A percentile compares a stretch with the other conserved stretches of the same genome.
Evolutionary conservation across 2,329 filamentous ascomycete genomes (phyloP).

Genomic region (Claviceps quebecensis): DNA sequence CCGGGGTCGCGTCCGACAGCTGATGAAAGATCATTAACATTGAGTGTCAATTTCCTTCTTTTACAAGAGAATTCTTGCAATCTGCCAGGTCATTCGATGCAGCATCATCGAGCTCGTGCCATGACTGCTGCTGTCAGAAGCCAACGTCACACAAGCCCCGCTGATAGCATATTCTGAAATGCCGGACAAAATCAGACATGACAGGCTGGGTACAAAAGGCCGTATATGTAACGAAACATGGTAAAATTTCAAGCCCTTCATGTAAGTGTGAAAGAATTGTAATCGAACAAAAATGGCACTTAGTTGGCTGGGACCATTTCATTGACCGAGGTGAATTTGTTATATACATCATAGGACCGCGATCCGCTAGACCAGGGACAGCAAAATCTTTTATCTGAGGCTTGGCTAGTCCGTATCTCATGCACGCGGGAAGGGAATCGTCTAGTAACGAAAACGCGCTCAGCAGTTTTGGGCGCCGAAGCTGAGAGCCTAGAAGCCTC

Average conservation of each 20-base stretch:
- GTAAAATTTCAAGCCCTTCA: too few species aligned
- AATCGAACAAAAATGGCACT: too few species aligned
- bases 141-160: conserved; percentile 33
- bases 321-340: too few species aligned
- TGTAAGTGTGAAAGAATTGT: too few species aligned
- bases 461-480: background rate
- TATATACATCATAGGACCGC: too few species aligned
- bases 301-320: background rate
- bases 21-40: background rate
- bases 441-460: background rate
- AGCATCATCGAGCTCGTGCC: conserved; percentile 6
- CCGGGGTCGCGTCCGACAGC: background rate
- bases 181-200: too few species aligned
- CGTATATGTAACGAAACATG: too few species aligned
- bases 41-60: background rate
- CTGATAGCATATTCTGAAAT: too few species aligned
- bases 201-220: too few species aligned
- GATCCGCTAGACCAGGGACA: background rate
- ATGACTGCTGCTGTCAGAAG: conserved; percentile 16
- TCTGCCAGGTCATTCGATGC: background rate
- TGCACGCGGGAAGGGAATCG: background rate
- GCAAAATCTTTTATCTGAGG: background rate
- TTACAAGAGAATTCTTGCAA: conserved; percentile 1
- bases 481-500: too few species aligned
- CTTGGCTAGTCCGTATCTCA: background rate